A percentile compares a stretch with the other conserved stretches of the same genome.
These are phyloP conservation scores for Passiflora organensis DNA, from an alignment of 345 rosid genomes.

Conservation along the genomic window DNA sequence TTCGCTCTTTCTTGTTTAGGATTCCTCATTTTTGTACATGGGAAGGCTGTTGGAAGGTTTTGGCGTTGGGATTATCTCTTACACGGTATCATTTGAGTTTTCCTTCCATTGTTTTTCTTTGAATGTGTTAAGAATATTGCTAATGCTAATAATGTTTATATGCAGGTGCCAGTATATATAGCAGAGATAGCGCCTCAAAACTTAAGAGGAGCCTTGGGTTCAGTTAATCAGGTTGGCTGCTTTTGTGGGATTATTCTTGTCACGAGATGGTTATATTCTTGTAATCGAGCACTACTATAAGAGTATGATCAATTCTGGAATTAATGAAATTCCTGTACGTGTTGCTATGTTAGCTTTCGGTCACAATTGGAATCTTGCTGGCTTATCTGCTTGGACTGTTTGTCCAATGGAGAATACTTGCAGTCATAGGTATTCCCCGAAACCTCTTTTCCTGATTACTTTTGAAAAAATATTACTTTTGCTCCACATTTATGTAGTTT, in stretches of 20 bases:
- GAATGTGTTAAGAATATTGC: not conserved
- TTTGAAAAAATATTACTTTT: no score
- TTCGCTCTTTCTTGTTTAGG: constrained; percentile 41
- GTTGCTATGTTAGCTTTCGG: constrained; percentile 67
- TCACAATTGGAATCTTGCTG: constrained; percentile 93
- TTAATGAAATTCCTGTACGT: constrained; percentile 3
- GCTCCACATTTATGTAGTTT: no score
- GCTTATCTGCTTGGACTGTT: constrained; percentile 87
- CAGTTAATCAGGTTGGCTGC: constrained; percentile 61
- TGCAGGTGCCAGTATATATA: constrained; percentile 76
- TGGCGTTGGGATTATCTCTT: constrained; percentile 96
- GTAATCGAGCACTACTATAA: not conserved
- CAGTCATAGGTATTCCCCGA: constrained; percentile 68
- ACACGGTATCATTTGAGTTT: constrained; percentile 50
- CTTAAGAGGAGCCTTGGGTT: constrained; percentile 68
- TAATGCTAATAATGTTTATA: not conserved
- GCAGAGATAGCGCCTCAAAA: constrained; percentile 79
- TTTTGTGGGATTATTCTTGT: constrained; percentile 3
- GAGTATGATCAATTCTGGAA: constrained; percentile 1
- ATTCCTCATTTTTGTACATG: constrained; percentile 94
- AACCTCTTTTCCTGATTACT: not conserved
- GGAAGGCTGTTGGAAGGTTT: constrained; percentile 95
- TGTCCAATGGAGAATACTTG: constrained; percentile 91
- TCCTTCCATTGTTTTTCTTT: not conserved
- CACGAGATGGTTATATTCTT: constrained; percentile 8